Percentiles rank a stretch among this genome's conserved stretches.
Conservation (phyloP, 441 rosid species). For the Hura crepitans region DNA sequence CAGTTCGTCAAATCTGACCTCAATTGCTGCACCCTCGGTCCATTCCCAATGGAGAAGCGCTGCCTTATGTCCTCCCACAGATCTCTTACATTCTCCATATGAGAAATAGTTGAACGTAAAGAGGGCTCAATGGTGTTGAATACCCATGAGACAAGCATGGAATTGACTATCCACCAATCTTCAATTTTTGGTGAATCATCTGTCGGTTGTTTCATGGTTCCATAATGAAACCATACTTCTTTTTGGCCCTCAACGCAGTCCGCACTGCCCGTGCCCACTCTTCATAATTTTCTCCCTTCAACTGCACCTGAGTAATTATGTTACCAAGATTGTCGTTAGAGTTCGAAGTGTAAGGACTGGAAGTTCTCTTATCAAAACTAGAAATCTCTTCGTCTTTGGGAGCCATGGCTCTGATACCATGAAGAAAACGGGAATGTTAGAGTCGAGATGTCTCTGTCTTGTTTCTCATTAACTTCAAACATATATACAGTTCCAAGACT, state of each 20-base stretch:
- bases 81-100: background rate
- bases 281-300: background rate
- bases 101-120: background rate
- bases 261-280: background rate
- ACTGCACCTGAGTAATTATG: background rate
- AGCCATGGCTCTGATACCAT: background rate
- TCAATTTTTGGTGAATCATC: background rate
- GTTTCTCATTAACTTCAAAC: no score
- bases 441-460: no score
- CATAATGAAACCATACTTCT: background rate
- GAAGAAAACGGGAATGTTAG: background rate
- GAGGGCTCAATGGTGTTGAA: background rate
- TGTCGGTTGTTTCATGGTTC: background rate
- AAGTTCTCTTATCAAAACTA: background rate
- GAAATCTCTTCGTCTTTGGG: background rate
- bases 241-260: background rate
- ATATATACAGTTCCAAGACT: no score
- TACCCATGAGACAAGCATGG: background rate
- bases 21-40: background rate
- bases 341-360: background rate
- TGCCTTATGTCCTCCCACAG: background rate
- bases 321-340: background rate
- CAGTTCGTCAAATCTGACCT: background rate
- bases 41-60: background rate
- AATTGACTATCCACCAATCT: background rate